Evolutionary conservation across 2,329 filamentous ascomycete genomes (phyloP).

Genomic region (Botrytis pseudocinerea): DNA sequence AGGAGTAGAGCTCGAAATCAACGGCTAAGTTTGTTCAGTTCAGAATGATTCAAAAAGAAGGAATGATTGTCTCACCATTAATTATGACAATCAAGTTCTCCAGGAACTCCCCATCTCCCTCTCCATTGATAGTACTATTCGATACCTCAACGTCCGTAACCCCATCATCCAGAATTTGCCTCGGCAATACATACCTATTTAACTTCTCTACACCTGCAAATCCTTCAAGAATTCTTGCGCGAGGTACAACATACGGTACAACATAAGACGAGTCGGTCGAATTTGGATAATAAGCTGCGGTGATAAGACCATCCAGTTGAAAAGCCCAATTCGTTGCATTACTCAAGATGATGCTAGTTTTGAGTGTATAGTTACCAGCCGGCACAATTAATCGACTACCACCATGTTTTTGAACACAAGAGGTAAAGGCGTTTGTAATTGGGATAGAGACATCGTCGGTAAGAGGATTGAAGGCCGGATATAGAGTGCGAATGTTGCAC

Average conservation of each 20-base stretch:
- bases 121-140: slow-evolving; percentile 23
- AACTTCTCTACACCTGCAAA: slow-evolving; percentile 40
- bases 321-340: slow-evolving; percentile 51
- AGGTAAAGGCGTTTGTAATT: slow-evolving; percentile 36
- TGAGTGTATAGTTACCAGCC: slow-evolving; percentile 47
- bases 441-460: slow-evolving; percentile 39
- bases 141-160: slow-evolving; percentile 40
- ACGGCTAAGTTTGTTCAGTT: slow-evolving; percentile 38
- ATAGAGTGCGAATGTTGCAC: slow-evolving; percentile 43
- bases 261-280: slow-evolving; percentile 1
- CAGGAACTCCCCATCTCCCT: slow-evolving; percentile 27
- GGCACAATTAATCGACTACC: slow-evolving; percentile 22
- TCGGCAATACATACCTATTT: slow-evolving; percentile 15
- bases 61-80: slow-evolving; percentile 34
- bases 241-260: slow-evolving; percentile 16
- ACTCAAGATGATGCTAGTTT: slow-evolving; percentile 50
- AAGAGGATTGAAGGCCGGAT: slow-evolving; percentile 29
- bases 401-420: slow-evolving; percentile 34
- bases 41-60: slow-evolving; percentile 30
- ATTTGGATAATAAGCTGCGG: slow-evolving; percentile 43
- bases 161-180: slow-evolving; percentile 34
- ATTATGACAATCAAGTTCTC: slow-evolving; percentile 54
- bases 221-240: slow-evolving; percentile 36
- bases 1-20: slow-evolving; percentile 57
- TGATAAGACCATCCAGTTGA: slow-evolving; percentile 55